These are phyloP conservation scores for Scedosporium minutisporum DNA, from an alignment of 2,329 filamentous ascomycete genomes.

Conservation along the genomic window DNA sequence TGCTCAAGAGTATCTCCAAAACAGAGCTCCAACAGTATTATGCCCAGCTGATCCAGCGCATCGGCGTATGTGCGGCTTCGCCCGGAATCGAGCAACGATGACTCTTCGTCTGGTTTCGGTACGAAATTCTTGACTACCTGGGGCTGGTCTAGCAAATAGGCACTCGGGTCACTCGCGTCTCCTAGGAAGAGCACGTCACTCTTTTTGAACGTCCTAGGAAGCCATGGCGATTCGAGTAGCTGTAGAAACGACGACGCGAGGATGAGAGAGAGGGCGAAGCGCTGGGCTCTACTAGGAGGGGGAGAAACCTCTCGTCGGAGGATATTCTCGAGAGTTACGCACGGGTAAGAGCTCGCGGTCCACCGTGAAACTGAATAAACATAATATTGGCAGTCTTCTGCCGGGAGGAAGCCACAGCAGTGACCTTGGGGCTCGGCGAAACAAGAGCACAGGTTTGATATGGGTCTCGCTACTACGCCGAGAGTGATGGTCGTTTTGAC, in stretches of 20 bases:
- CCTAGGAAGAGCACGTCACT: conserved; percentile 8
- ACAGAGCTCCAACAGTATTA: conserved; percentile 5
- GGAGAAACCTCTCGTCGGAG: background rate
- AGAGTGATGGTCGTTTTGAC: background rate
- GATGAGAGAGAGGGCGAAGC: conserved; percentile 14
- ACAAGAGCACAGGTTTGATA: background rate
- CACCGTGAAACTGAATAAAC: background rate
- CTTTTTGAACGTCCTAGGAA: conserved; percentile 10
- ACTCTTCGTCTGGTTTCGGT: background rate
- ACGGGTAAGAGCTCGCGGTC: background rate
- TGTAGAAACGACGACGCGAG: conserved; percentile 19
- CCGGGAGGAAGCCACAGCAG: background rate
- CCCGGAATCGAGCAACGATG: background rate
- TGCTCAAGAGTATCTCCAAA: conserved; percentile 3
- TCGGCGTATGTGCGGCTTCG: background rate
- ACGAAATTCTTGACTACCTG: background rate
- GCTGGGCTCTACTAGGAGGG: conserved; percentile 11
- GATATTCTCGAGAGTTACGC: background rate
- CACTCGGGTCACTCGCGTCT: background rate
- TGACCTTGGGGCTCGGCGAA: background rate
- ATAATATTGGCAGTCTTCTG: background rate
- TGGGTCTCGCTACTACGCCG: background rate
- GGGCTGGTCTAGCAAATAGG: background rate
- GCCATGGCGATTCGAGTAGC: conserved; percentile 15
- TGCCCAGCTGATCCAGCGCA: background rate